These are phyloP conservation scores for Quercus mongolica DNA, from an alignment of 306 rosid genomes.

Conservation along the genomic window DNA sequence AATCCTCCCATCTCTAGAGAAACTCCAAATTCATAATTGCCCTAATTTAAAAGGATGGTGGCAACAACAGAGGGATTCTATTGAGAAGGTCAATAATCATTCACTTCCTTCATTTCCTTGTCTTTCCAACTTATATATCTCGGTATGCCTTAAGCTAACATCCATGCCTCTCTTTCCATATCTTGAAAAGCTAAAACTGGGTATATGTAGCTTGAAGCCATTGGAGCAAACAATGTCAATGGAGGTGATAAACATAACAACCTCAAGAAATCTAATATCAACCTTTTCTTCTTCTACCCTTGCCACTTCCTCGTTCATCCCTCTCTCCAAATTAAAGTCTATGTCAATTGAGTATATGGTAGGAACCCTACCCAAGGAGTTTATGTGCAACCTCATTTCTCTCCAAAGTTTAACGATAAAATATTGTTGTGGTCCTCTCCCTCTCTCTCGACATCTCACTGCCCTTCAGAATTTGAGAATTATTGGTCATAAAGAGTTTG, in stretches of 20 bases:
- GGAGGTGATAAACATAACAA: too few species aligned
- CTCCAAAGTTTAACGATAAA: too few species aligned
- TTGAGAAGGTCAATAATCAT: neutral
- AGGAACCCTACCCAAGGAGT: neutral
- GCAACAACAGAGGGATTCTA: neutral
- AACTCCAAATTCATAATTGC: neutral
- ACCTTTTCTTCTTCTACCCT: neutral
- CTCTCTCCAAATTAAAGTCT: neutral
- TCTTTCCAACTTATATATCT: neutral
- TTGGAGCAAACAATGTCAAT: neutral
- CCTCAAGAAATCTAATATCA: neutral
- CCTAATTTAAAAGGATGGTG: constrained; percentile 24
- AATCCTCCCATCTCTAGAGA: constrained; percentile 22
- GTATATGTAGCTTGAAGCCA: neutral
- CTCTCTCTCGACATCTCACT: too few species aligned
- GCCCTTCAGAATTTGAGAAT: neutral
- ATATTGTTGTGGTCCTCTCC: too few species aligned
- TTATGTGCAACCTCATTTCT: neutral
- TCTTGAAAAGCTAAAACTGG: too few species aligned
- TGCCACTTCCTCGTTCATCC: neutral
- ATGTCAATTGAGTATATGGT: accelerated
- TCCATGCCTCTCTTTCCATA: constrained; percentile 7
- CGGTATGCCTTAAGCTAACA: neutral
- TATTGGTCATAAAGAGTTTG: accelerated
- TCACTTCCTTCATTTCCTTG: too few species aligned